Evolutionary conservation across 352 stramenopile species (phyloP).

Genomic region (Thraustochytrium sp.): DNA sequence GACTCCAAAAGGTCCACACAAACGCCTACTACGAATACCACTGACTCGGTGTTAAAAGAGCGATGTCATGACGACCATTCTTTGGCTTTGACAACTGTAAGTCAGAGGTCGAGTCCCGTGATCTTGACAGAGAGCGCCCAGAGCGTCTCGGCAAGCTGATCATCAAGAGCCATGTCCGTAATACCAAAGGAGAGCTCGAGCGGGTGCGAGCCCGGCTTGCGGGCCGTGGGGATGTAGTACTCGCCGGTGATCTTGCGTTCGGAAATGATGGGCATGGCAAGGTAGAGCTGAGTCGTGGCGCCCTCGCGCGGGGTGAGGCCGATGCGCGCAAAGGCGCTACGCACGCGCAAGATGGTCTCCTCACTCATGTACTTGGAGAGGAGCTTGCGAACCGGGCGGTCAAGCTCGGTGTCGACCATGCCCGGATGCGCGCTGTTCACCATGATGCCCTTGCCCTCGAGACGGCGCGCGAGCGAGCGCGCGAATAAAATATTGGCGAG

Average conservation of each 20-base stretch:
- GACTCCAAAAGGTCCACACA: too few relatives aligned
- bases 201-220: conserved; percentile 8
- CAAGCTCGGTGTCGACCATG: neutral
- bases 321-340: neutral
- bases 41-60: neutral
- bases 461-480: neutral
- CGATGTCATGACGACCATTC: neutral
- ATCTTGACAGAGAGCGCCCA: neutral
- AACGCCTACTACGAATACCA: too few relatives aligned
- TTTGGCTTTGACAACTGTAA: neutral
- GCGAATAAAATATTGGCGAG: neutral
- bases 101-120: neutral
- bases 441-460: neutral
- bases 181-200: neutral
- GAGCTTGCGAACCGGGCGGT: neutral
- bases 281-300: conserved; percentile 34
- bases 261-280: conserved; percentile 8
- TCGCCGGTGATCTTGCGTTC: conserved; percentile 20
- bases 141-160: neutral
- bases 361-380: neutral
- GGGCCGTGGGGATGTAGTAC: conserved; percentile 38
- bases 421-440: neutral
- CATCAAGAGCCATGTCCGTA: neutral
- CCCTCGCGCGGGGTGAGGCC: neutral
- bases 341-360: neutral